These are phyloP conservation scores for Pseudoscleropodium purum DNA, from an alignment of 225 moss, liverwort and hornwort species.

Conservation along the genomic window DNA sequence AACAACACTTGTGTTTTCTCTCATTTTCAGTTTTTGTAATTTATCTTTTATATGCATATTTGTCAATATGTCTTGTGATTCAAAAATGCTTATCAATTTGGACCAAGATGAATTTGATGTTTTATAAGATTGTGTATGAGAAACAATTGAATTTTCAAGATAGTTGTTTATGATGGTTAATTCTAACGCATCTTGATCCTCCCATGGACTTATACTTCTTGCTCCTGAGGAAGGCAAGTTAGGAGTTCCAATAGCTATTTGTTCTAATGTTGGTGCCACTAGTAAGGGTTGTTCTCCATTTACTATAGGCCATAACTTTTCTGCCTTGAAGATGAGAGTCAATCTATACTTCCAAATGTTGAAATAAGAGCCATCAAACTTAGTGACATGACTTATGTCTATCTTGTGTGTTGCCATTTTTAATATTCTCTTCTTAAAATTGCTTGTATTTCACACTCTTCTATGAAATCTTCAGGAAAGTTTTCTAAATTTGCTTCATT, in stretches of 20 bases:
- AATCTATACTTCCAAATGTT: background rate
- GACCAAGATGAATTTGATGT: too few relatives aligned
- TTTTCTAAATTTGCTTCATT: background rate
- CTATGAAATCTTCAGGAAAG: background rate
- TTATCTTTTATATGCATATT: background rate
- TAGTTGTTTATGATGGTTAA: background rate
- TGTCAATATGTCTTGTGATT: background rate
- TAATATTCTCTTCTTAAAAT: background rate
- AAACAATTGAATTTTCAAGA: background rate
- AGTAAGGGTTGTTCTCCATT: background rate
- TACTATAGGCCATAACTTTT: background rate
- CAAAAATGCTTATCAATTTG: too few relatives aligned
- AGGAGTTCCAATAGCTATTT: background rate
- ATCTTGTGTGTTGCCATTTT: background rate
- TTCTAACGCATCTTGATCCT: background rate
- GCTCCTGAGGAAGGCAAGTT: background rate
- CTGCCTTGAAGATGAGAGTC: background rate
- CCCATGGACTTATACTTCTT: background rate
- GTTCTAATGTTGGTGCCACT: accelerated
- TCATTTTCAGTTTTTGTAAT: background rate
- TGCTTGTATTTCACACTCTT: background rate
- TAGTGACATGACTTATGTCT: background rate
- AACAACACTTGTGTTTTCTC: too few relatives aligned
- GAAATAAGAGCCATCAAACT: background rate
- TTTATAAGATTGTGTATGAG: too few relatives aligned